Base-by-base conservation (phyloP, 768 basidiomycete species). In the Cyclocybe cylindracea region DNA sequence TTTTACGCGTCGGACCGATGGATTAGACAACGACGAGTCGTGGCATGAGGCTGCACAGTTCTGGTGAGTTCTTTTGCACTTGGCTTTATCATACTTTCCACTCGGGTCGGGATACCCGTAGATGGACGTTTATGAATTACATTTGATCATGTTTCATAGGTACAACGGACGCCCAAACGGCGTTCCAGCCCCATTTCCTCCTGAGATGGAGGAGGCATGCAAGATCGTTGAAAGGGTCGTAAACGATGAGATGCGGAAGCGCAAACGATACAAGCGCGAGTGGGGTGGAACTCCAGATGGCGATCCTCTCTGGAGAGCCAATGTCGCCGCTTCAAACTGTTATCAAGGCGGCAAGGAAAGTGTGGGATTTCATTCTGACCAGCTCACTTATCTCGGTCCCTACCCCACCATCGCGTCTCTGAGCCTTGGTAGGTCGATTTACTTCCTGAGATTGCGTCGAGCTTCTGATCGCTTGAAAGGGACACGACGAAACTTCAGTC, bases 321-420 rank as follows among this genome's bases (percentile, higher is more conserved):
- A 92, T 57, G 90, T 93, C 18, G 91, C 91, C 3, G 91, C 90
- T 1, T 83, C 90, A 2, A 93, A 93, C 59, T 87, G 90, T 57
- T 93, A 93, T 54, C 81, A 86, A 63, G 90, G 90, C n/a, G 78
- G 79, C 35, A 85, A 86, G 62, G 90, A 91, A 66, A 83, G 84
- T 44, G 91, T 93, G 3, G 91, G 91, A 0, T 85, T 80, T 61
- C 91, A 93, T 64, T 85, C 90, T 4, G 91, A 93, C 65, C 87
- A 88, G 48, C 66, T 90, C 48, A 90, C 90, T 0, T 86, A 87
- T 69, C 73, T 93, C 6, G 91, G 91, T 8, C 91, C 91, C 10
- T 91, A 86, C 66, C 85, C 89, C 5, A 92, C 91, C 0, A 93
- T 93, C 47, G 91, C 91, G 8, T 92, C 90, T 9, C 67, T 93